phyloP scores from a whole-genome alignment of 2,329 filamentous ascomycete species.

The Talaromyces sp. region DNA sequence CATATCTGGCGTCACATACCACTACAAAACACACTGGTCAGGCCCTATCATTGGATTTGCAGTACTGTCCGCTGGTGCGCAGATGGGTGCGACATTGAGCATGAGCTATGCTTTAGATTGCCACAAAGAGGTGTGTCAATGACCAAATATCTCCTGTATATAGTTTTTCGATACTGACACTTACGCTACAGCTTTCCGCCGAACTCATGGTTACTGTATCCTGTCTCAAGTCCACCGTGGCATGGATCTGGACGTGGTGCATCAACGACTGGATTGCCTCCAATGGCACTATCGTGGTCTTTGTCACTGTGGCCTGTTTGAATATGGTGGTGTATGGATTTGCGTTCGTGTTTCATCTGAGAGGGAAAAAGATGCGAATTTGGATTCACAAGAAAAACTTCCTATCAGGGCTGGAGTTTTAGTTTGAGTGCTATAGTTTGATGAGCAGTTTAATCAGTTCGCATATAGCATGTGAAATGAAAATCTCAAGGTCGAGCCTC shows the following conservation, averaged over 20 bases:
- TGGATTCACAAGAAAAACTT: not conserved
- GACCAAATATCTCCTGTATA: too few species aligned
- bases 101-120: not conserved
- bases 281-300: not conserved
- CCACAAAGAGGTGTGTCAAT: not conserved
- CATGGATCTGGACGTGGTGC: constrained; percentile 29
- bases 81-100: not conserved
- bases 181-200: constrained; percentile 13
- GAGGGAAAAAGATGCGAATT: not conserved
- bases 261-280: constrained; percentile 20
- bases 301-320: not conserved
- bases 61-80: not conserved
- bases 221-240: constrained; percentile 26
- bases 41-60: not conserved
- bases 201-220: constrained; percentile 32
- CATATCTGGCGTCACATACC: not conserved
- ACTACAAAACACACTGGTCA: not conserved
- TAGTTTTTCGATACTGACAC: not conserved
- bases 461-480: too few species aligned
- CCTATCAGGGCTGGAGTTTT: not conserved
- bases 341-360: not conserved
- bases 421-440: not conserved
- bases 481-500: too few species aligned
- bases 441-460: too few species aligned
- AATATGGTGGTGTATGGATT: not conserved